These are phyloP conservation scores for Aegilops speltoides DNA, from an alignment of 176 grass and related monocot genomes.

Conservation along the genomic window DNA sequence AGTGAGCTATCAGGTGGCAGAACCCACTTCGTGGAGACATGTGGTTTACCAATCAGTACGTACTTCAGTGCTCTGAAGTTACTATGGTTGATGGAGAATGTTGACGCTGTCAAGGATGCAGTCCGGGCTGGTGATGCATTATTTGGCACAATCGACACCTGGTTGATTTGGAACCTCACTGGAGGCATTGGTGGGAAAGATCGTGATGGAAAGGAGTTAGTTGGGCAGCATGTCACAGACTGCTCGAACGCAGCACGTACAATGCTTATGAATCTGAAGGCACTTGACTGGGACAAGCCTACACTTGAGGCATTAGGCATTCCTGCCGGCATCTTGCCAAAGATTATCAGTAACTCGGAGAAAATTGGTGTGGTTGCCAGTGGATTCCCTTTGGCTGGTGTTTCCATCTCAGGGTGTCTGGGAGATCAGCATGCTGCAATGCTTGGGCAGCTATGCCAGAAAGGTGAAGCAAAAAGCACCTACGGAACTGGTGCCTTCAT, in stretches of 20 bases:
- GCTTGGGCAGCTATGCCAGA: conserved; percentile 79
- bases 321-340: conserved; percentile 66
- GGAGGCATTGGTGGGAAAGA: conserved; percentile 42
- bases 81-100: conserved; percentile 89
- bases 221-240: conserved; percentile 76
- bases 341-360: conserved; percentile 91
- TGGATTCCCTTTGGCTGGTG: conserved; percentile 66
- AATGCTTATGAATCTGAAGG: conserved; percentile 93
- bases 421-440: conserved; percentile 94
- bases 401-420: conserved; percentile 68
- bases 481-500: conserved; percentile 97
- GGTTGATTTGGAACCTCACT: conserved; percentile 98
- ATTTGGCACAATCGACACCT: conserved; percentile 89
- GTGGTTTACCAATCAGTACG: conserved; percentile 85
- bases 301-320: conserved; percentile 61
- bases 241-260: conserved; percentile 91
- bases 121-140: conserved; percentile 61
- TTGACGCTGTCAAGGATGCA: conserved; percentile 67
- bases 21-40: conserved; percentile 75
- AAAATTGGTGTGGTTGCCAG: conserved; percentile 52
- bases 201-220: conserved; percentile 35
- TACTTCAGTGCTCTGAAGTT: conserved; percentile 95
- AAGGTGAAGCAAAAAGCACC: conserved; percentile 93
- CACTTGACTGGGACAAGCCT: conserved; percentile 73
- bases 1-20: conserved; percentile 69